phyloP scores from a whole-genome alignment of 75 land plant genomes.

The Picea glauca region DNA sequence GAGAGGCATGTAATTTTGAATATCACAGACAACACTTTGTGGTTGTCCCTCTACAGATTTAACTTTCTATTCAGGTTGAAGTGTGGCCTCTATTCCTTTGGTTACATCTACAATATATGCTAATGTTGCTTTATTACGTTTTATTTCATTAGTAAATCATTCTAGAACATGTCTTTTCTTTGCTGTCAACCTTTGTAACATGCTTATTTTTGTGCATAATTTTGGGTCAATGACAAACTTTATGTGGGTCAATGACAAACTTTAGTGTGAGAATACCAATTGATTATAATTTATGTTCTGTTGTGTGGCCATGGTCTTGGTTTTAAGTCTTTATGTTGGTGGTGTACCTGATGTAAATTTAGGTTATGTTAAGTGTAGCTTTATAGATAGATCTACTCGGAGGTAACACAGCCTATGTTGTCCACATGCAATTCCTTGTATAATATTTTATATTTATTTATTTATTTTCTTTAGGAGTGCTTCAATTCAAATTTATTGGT shows the following conservation, averaged over 20 bases:
- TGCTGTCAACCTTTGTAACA: neutral
- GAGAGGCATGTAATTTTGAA: neutral
- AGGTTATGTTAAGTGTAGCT: neutral
- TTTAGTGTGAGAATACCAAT: neutral
- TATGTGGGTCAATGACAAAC: neutral
- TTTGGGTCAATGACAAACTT: neutral
- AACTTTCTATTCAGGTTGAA: neutral
- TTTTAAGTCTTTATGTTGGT: neutral
- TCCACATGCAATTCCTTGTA: neutral
- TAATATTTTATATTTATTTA: neutral
- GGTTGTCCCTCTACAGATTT: neutral
- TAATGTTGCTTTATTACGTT: neutral
- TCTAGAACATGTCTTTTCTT: neutral
- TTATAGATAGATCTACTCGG: neutral
- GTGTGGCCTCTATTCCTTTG: neutral
- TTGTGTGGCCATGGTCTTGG: neutral
- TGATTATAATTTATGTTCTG: neutral
- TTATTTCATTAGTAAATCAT: neutral
- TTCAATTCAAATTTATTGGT: neutral
- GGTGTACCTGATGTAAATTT: conserved; percentile 1
- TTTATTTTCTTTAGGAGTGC: neutral
- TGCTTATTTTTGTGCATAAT: neutral
- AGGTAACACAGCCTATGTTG: neutral
- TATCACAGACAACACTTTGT: neutral
- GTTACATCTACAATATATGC: neutral